phyloP scores from a whole-genome alignment of 2,329 filamentous ascomycete species.

The Phaeosphaeria sp. region DNA sequence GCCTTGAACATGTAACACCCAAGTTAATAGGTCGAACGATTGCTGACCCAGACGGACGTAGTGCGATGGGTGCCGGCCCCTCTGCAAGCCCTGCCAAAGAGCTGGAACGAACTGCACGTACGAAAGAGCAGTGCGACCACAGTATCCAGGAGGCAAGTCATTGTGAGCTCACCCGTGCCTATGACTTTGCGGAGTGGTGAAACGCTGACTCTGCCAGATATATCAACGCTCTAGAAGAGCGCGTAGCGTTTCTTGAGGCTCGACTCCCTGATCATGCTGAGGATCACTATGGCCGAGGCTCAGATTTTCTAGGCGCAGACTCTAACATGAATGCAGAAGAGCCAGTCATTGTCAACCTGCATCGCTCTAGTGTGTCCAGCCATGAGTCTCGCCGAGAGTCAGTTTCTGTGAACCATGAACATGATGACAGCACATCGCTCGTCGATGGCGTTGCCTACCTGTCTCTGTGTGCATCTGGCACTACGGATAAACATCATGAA shows the following conservation, averaged over 20 bases:
- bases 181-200: not conserved
- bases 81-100: conserved; percentile 27
- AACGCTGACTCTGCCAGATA: conserved; percentile 16
- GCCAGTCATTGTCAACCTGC: not conserved
- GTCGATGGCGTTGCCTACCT: conserved; percentile 38
- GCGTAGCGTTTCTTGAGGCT: conserved; percentile 35
- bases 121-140: conserved; percentile 31
- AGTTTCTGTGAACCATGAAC: conserved; percentile 19
- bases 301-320: not conserved
- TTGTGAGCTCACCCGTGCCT: conserved; percentile 15
- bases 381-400: conserved; percentile 10
- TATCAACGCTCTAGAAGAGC: conserved; percentile 34
- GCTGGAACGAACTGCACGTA: conserved; percentile 30
- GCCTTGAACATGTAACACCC: not conserved
- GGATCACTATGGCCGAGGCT: conserved; percentile 26
- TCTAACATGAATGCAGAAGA: not conserved
- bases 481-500: conserved; percentile 28
- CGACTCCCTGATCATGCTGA: conserved; percentile 32
- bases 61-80: conserved; percentile 31
- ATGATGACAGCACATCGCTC: conserved; percentile 30
- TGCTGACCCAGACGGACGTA: conserved; percentile 2
- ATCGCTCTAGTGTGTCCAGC: not conserved
- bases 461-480: conserved; percentile 35
- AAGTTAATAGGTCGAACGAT: not conserved
- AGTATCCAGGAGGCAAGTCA: conserved; percentile 36